phyloP scores from a whole-genome alignment of 805 yeast genomes.

The Candida jianshihensis region DNA sequence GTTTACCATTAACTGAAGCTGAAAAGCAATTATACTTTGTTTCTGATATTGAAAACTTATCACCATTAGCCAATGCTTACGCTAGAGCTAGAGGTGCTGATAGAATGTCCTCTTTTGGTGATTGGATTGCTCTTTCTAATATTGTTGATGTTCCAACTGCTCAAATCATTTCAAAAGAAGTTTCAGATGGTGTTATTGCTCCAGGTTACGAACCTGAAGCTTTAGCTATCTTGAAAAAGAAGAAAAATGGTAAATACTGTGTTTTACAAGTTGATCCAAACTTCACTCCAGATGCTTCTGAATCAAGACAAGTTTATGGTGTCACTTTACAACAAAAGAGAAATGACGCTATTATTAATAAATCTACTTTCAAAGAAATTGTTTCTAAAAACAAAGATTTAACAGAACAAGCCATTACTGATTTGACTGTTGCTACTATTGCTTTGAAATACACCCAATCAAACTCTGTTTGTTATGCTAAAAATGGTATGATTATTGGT shows the following conservation, averaged over 20 bases:
- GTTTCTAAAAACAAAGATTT: constrained; percentile 81
- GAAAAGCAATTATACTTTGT: constrained; percentile 97
- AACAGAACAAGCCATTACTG: constrained; percentile 88
- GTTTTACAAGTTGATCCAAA: constrained; percentile 94
- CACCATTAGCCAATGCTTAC: constrained; percentile 95
- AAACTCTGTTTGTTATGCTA: constrained; percentile 96
- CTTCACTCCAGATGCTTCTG: constrained; percentile 72
- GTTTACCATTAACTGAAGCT: constrained; percentile 81
- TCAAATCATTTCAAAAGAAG: constrained; percentile 93
- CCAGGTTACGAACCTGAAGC: constrained; percentile 96
- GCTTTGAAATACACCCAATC: constrained; percentile 97
- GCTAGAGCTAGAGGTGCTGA: constrained; percentile 99
- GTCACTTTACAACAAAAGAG: constrained; percentile 93
- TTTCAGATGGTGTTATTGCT: constrained; percentile 97
- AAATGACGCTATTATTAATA: constrained; percentile 93
- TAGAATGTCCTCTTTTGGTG: constrained; percentile 99
- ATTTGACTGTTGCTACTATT: constrained; percentile 94
- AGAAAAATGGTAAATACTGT: constrained; percentile 97
- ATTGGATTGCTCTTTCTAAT: constrained; percentile 94
- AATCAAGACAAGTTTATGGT: constrained; percentile 95
- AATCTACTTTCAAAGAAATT: constrained; percentile 84
- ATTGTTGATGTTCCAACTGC: constrained; percentile 96
- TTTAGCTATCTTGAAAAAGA: constrained; percentile 75
- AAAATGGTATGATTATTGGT: constrained; percentile 98
- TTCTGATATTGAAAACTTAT: constrained; percentile 85